phyloP scores from a whole-genome alignment of 805 yeast species.

The Blastobotrys attinorum region DNA sequence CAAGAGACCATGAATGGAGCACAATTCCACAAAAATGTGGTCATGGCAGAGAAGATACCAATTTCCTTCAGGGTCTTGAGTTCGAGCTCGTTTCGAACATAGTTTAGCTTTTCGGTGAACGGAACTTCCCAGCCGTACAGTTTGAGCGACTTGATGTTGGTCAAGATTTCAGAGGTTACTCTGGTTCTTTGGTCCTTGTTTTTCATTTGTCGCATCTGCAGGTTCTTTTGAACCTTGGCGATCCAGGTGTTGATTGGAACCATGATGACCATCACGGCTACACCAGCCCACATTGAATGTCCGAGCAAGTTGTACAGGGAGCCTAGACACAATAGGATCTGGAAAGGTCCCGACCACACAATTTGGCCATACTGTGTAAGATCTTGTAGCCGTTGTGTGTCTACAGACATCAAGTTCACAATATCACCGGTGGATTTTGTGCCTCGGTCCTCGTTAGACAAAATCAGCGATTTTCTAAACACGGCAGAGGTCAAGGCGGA shows the following conservation, averaged over 20 bases:
- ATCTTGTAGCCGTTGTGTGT: slow-evolving; percentile 56
- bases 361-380: slow-evolving; percentile 70
- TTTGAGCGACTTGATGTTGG: slow-evolving; percentile 81
- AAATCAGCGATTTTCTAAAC: slow-evolving; percentile 54
- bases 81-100: slow-evolving; percentile 47
- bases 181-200: slow-evolving; percentile 73
- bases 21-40: slow-evolving; percentile 76
- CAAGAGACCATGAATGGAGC: slow-evolving; percentile 91
- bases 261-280: slow-evolving; percentile 57
- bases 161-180: slow-evolving; percentile 76
- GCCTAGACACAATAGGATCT: slow-evolving; percentile 65
- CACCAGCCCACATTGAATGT: slow-evolving; percentile 88
- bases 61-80: slow-evolving; percentile 71
- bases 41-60: slow-evolving; percentile 72
- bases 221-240: slow-evolving; percentile 33
- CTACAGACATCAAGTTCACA: slow-evolving; percentile 69
- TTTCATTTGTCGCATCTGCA: slow-evolving; percentile 83
- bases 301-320: slow-evolving; percentile 74
- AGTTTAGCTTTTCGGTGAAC: slow-evolving; percentile 46
- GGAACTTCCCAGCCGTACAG: slow-evolving; percentile 86
- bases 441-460: slow-evolving; percentile 47
- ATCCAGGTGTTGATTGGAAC: slow-evolving; percentile 66
- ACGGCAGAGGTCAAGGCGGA: slow-evolving; percentile 60
- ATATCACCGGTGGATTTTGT: slow-evolving; percentile 72
- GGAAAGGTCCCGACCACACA: slow-evolving; percentile 92